Evolutionary conservation across 192 early-diverging fungal genomes (phyloP).

Genomic region (Coemansia sp.): DNA sequence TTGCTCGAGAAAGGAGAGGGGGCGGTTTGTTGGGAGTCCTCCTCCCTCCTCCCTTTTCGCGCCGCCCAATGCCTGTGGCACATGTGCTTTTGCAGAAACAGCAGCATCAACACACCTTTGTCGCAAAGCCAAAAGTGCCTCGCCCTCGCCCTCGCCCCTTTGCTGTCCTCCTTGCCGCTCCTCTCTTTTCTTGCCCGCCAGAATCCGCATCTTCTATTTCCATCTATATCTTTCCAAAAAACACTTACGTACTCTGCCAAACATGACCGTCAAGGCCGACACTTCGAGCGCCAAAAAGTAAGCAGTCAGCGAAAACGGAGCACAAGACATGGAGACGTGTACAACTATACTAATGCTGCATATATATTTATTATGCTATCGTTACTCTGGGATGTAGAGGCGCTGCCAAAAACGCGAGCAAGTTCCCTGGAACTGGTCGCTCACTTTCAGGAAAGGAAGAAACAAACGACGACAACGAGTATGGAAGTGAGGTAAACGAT

Average conservation of each 20-base stretch:
- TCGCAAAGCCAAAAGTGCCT: too few relatives aligned
- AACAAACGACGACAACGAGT: not conserved
- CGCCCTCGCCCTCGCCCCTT: not conserved
- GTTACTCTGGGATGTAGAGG: constrained; percentile 5
- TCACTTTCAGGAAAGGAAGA: constrained; percentile 12
- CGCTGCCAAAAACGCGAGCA: constrained; percentile 13
- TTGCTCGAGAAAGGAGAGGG: too few relatives aligned
- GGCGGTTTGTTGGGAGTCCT: too few relatives aligned
- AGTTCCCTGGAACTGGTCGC: constrained; percentile 38
- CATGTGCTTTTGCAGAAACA: too few relatives aligned
- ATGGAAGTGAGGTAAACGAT: constrained; percentile 3
- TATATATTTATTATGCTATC: too few relatives aligned
- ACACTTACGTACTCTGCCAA: not conserved
- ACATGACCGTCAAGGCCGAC: constrained; percentile 4
- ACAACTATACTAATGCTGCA: too few relatives aligned
- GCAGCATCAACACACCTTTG: too few relatives aligned
- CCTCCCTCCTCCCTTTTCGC: too few relatives aligned
- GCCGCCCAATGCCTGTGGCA: too few relatives aligned
- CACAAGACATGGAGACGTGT: not conserved
- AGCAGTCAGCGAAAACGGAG: too few relatives aligned
- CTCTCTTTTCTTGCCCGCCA: not conserved
- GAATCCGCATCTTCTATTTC: not conserved
- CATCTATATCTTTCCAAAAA: not conserved
- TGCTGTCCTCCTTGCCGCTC: not conserved
- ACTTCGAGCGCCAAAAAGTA: not conserved